phyloP scores from a whole-genome alignment of 306 rosid species.

The Ziziphus jujuba region DNA sequence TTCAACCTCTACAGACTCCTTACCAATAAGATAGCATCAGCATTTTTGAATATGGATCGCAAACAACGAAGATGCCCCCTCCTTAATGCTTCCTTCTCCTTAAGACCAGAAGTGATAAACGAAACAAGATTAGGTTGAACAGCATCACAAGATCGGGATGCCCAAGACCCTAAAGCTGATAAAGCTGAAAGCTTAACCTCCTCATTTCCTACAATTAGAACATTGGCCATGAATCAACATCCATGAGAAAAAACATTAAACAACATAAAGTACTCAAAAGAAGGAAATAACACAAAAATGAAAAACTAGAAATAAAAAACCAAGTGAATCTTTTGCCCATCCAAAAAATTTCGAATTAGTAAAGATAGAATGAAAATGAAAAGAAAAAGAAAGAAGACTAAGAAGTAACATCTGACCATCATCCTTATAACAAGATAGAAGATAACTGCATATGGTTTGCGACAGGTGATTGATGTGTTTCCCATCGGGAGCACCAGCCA shows the following conservation, averaged over 20 bases:
- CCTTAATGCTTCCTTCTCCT: conserved; percentile 90
- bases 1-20: conserved; percentile 17
- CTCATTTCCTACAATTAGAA: conserved; percentile 71
- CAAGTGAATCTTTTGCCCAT: not conserved
- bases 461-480: conserved; percentile 60
- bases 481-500: conserved; percentile 81
- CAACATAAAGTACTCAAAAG: not conserved
- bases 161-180: conserved; percentile 80
- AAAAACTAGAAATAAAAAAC: conserved; percentile 1
- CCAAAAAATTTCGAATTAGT: not conserved
- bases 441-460: conserved; percentile 61
- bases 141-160: conserved; percentile 63
- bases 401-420: conserved; percentile 53
- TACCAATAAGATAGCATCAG: conserved; percentile 68
- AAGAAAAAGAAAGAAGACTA: conserved; percentile 3
- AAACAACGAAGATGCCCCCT: conserved; percentile 82
- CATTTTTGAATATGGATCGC: conserved; percentile 55
- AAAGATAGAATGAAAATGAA: not conserved
- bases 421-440: conserved; percentile 75
- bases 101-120: conserved; percentile 80
- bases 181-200: conserved; percentile 81
- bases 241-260: conserved; percentile 3
- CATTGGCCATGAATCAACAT: conserved; percentile 23
- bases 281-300: not conserved
- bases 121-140: conserved; percentile 56